Evolutionary conservation across 352 stramenopile genomes (phyloP), one percentile per base, ranked within the genome.

Genomic region (Globisporangium mamillatum): DNA sequence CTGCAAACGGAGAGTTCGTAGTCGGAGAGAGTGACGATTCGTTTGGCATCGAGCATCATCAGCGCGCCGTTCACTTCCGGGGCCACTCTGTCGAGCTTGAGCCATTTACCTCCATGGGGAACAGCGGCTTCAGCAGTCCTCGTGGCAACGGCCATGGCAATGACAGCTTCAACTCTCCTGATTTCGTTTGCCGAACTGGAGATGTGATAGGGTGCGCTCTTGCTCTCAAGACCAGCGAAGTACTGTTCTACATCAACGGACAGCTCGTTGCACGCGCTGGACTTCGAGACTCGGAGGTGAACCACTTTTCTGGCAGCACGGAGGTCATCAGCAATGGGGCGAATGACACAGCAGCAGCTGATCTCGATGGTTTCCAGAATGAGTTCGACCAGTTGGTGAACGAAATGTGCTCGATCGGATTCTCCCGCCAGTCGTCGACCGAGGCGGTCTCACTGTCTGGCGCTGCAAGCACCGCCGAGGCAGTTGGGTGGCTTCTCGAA

Each of bases 241-340:
- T 91, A 68, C 63, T 54, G 7, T 91, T 90, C 70, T 91, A 77
- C 58, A 57, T 91, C n/a, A 93, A 93, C 34, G 85, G 85, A 7
- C 66, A 75, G 7, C 41, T 75, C 0, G 67, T 90, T 24, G 73
- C 71, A 0, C 54, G 71, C 25, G 67, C 14, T 68, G 24, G 12
- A 62, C 8, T 70, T 9, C 55, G 34, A 16, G 32, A 48, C 9
- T 27, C 48, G 20, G 25, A 64, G 14, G 12, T 38, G 36, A 36
- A 32, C 16, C 25, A 36, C 7, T 38, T 20, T 46, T 48, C 44
- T 12, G 41, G 9, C 4, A 36, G 44, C 4, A 25, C 8, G 0
- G 29, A 53, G 27, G 36, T 29, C 20, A 18, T 12, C 36, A 50
- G 20, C 4, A 9, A 20, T 32, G 56, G 56, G n/a, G 24, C 3